Evolutionary conservation across 805 yeast genomes (phyloP).

Genomic region (Candida dajiaensis): DNA sequence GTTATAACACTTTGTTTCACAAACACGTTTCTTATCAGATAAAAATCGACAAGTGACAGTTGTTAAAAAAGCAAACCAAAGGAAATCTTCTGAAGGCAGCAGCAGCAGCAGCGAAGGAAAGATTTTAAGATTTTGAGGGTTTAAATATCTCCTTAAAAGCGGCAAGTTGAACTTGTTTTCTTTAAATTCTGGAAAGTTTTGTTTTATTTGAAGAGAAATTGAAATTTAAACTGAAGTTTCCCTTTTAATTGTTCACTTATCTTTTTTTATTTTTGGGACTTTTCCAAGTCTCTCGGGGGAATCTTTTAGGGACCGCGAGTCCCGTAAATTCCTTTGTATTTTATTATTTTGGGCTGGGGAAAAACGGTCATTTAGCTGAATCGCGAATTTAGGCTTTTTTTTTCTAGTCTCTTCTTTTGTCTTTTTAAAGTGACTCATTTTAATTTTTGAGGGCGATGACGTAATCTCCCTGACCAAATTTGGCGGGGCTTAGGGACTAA

Average conservation of each 20-base stretch:
- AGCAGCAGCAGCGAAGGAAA: background rate
- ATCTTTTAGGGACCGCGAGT: too few relatives aligned
- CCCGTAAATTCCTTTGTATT: too few relatives aligned
- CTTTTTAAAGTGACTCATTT: background rate
- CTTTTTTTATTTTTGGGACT: background rate
- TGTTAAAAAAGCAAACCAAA: background rate
- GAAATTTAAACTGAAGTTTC: background rate
- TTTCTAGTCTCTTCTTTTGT: too few relatives aligned
- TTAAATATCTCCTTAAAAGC: too few relatives aligned
- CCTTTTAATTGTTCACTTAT: background rate
- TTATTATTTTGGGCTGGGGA: too few relatives aligned
- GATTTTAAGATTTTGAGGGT: too few relatives aligned
- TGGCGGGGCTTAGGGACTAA: too few relatives aligned
- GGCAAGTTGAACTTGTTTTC: background rate
- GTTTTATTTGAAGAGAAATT: too few relatives aligned
- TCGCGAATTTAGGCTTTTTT: too few relatives aligned
- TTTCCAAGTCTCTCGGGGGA: too few relatives aligned
- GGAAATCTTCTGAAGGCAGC: background rate
- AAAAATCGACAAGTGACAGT: background rate
- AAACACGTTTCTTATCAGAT: background rate
- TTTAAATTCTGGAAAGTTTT: background rate
- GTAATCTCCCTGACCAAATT: background rate
- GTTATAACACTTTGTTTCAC: background rate
- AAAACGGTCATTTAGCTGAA: background rate
- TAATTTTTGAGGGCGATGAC: background rate